phyloP scores from a whole-genome alignment of 306 rosid genomes.

The Medicago ruthenica region DNA sequence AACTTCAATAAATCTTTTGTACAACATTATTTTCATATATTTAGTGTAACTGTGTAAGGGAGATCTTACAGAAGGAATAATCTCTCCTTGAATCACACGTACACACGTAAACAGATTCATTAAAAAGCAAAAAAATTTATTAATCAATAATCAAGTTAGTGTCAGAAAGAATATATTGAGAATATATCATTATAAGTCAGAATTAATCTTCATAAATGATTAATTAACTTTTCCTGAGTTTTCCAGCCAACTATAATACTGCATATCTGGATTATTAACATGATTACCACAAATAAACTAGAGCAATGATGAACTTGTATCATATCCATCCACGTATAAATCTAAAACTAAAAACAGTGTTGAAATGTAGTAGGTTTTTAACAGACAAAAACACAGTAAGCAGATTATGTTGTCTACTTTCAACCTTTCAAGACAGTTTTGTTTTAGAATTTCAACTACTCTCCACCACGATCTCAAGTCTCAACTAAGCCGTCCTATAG shows the following conservation, averaged over 20 bases:
- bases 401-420: conserved; percentile 42
- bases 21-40: background rate
- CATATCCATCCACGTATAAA: conserved; percentile 35
- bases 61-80: conserved; percentile 29
- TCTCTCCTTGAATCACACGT: conserved; percentile 21
- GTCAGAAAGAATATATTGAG: conserved; percentile 39
- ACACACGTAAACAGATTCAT: conserved; percentile 25
- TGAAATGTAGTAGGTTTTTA: conserved; percentile 42
- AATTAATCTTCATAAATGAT: conserved; percentile 9
- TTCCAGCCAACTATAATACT: background rate
- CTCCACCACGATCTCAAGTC: conserved; percentile 47
- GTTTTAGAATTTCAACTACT: conserved; percentile 37
- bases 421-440: background rate
- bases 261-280: conserved; percentile 28
- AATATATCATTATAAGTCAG: conserved; percentile 18
- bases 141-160: background rate
- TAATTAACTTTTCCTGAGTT: conserved; percentile 18
- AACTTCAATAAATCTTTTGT: too few species aligned
- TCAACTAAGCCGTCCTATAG: conserved; percentile 25
- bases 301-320: background rate
- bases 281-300: conserved; percentile 1
- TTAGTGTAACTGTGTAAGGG: background rate
- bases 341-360: conserved; percentile 40
- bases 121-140: background rate
- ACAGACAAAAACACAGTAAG: conserved; percentile 42